These are phyloP conservation scores for Aspergillus sp. DNA, from an alignment of 2,329 filamentous ascomycete species.

Conservation along the genomic window DNA sequence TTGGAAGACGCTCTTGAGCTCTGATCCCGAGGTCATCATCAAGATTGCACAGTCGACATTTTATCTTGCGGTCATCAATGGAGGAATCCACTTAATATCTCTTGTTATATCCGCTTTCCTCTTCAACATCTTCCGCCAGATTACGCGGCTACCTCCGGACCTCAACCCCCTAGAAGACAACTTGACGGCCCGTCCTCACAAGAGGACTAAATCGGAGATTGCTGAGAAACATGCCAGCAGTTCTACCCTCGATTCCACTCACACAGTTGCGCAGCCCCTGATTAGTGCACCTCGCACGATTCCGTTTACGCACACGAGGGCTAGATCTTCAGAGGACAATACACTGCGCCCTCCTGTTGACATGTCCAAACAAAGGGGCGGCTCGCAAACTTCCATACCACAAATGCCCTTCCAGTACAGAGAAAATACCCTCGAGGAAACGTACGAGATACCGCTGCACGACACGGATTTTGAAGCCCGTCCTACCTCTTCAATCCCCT, in stretches of 20 bases:
- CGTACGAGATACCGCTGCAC: constrained; percentile 26
- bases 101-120: constrained; percentile 73
- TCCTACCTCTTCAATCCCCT: constrained; percentile 32
- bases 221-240: constrained; percentile 63
- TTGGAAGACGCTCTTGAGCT: constrained; percentile 69
- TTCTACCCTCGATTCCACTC: constrained; percentile 46
- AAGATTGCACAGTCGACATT: constrained; percentile 67
- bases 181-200: constrained; percentile 72
- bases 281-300: constrained; percentile 54
- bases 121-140: constrained; percentile 75
- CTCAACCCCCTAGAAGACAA: constrained; percentile 92
- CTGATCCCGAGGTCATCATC: constrained; percentile 53
- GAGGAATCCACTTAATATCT: constrained; percentile 69
- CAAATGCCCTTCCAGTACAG: constrained; percentile 30
- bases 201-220: constrained; percentile 67
- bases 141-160: constrained; percentile 79
- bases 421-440: constrained; percentile 28
- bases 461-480: constrained; percentile 29
- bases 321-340: constrained; percentile 59
- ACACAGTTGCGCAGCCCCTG: constrained; percentile 42
- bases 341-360: constrained; percentile 54
- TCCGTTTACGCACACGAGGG: constrained; percentile 78
- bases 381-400: constrained; percentile 44
- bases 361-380: constrained; percentile 48
- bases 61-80: constrained; percentile 63